A percentile compares a stretch with the other conserved stretches of the same genome.
Evolutionary conservation across 208 protist species (phyloP).

Genomic region (Leishmania major): DNA sequence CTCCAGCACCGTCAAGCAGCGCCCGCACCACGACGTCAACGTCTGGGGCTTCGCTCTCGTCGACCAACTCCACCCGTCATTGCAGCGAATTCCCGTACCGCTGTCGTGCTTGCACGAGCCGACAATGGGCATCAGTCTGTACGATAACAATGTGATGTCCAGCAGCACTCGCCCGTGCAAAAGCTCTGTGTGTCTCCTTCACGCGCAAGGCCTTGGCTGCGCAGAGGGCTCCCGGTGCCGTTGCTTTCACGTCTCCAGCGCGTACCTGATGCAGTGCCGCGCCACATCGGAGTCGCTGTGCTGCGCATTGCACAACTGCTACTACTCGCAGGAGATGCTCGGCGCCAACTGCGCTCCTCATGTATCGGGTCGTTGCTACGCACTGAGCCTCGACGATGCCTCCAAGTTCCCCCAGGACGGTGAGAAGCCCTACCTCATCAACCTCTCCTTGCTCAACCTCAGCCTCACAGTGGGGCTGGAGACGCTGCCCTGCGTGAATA

Average conservation of each 20-base stretch:
- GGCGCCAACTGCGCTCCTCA: constrained; percentile 34
- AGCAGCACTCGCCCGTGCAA: constrained; percentile 58
- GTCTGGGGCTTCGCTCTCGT: constrained; percentile 59
- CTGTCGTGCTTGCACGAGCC: constrained; percentile 46
- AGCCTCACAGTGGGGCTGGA: constrained; percentile 52
- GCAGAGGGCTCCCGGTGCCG: constrained; percentile 32
- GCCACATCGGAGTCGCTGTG: constrained; percentile 40
- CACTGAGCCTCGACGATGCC: constrained; percentile 39
- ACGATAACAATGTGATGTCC: constrained; percentile 55
- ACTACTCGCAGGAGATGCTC: constrained; percentile 64
- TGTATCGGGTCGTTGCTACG: constrained; percentile 35
- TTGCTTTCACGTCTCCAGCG: constrained; percentile 44
- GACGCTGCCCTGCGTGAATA: constrained; percentile 35
- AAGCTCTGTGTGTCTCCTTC: constrained; percentile 46
- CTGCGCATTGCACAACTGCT: constrained; percentile 64
- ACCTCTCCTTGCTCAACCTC: constrained; percentile 43
- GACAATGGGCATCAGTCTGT: constrained; percentile 40
- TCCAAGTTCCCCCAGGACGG: constrained; percentile 22
- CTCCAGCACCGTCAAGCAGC: constrained; percentile 13
- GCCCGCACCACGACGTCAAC: constrained; percentile 33
- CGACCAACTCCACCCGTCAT: constrained; percentile 45
- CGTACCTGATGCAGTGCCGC: constrained; percentile 45
- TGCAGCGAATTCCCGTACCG: constrained; percentile 51
- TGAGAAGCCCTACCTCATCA: constrained; percentile 31
- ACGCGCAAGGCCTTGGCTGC: constrained; percentile 37